Percentiles rank a stretch among this genome's conserved stretches.
phyloP scores from a whole-genome alignment of 192 early-diverging fungal species.

The Diversispora epigaea region DNA sequence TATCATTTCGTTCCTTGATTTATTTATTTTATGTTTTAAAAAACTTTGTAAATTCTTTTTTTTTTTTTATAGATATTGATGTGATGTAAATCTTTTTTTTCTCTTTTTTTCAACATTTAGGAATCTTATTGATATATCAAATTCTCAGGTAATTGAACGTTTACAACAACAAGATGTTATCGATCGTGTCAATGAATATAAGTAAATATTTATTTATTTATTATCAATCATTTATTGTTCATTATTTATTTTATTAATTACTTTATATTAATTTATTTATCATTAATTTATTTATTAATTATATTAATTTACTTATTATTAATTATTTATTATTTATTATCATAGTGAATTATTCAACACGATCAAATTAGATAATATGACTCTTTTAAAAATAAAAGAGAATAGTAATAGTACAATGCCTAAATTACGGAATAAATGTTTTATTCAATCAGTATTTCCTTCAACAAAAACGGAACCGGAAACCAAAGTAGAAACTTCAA shows the following conservation, averaged over 20 bases:
- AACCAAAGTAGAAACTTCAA: not conserved
- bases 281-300: too few species aligned
- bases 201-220: not conserved
- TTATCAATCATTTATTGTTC: too few species aligned
- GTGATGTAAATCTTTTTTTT: not conserved
- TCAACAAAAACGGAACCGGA: not conserved
- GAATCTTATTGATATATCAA: slow-evolving; percentile 31
- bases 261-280: not conserved
- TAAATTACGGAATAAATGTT: slow-evolving; percentile 7
- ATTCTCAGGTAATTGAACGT: slow-evolving; percentile 8
- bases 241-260: not conserved
- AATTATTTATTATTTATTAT: not conserved
- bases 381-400: slow-evolving; percentile 21
- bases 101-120: slow-evolving; percentile 9
- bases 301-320: not conserved
- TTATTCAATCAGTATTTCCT: not conserved
- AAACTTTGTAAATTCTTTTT: not conserved
- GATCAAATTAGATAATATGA: slow-evolving; percentile 14
- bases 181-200: slow-evolving; percentile 32
- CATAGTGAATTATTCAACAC: slow-evolving; percentile 7
- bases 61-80: not conserved
- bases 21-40: not conserved
- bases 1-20: not conserved
- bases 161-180: slow-evolving; percentile 32
- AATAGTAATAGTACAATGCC: slow-evolving; percentile 16